Evolutionary conservation across 2,329 filamentous ascomycete species (phyloP).

Genomic region (Cordyceps sp.): DNA sequence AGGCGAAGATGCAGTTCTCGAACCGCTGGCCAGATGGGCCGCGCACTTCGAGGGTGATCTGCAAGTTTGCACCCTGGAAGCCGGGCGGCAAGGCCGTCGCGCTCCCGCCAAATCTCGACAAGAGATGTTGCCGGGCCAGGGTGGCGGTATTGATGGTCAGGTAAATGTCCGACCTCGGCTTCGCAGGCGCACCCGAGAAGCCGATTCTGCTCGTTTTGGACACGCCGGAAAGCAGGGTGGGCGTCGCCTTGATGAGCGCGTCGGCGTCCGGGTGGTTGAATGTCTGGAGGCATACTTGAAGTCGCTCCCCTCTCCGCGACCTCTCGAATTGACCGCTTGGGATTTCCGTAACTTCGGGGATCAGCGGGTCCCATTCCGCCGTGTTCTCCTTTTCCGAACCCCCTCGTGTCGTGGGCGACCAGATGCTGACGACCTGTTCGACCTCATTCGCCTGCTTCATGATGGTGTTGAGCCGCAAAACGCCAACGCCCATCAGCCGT

Average conservation of each 20-base stretch:
- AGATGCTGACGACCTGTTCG: constrained; percentile 64
- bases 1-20: constrained; percentile 73
- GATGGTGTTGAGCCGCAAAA: constrained; percentile 58
- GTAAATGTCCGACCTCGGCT: constrained; percentile 86
- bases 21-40: constrained; percentile 64
- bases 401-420: constrained; percentile 44
- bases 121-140: constrained; percentile 57
- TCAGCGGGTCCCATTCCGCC: constrained; percentile 56
- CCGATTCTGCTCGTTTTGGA: constrained; percentile 75
- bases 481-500: constrained; percentile 59
- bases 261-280: constrained; percentile 70
- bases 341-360: constrained; percentile 59
- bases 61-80: constrained; percentile 55
- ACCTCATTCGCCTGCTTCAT: constrained; percentile 55
- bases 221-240: constrained; percentile 71
- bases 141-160: constrained; percentile 66
- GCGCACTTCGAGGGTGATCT: constrained; percentile 79
- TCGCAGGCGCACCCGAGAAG: constrained; percentile 81
- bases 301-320: constrained; percentile 53
- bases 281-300: constrained; percentile 64
- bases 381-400: constrained; percentile 39
- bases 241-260: constrained; percentile 65
- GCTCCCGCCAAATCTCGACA: constrained; percentile 55
- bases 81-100: constrained; percentile 51
- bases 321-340: constrained; percentile 59